Evolutionary conservation across 345 rosid species (phyloP), one percentile per base, ranked within the genome.

Genomic region (Heritiera fomes): DNA sequence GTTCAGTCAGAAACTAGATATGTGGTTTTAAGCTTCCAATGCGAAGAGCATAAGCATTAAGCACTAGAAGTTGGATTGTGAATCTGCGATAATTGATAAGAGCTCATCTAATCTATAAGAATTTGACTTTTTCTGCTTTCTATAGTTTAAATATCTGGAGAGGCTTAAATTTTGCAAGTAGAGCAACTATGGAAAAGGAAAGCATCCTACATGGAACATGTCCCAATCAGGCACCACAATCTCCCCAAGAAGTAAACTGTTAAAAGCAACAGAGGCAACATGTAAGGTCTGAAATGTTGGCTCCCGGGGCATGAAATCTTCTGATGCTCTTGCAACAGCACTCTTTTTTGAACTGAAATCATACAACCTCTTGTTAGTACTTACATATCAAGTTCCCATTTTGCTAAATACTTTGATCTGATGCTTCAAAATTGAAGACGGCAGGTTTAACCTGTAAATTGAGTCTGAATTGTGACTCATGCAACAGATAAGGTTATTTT

Each of bases 301-400:
- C 70, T 86, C 84, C 79, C 87, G 80, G 28, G 93, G 95, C 87
- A 84, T 86, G 84, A 88, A 91, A 85, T 90, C 93, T 38, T 91
- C 92, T 0, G 92, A 87, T 66, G 92, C 90, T 77, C 96, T 90
- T 32, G 87, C 89, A 9, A 82, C 87, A 0, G 89, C 84, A 56
- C 90, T 87, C 70, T 14, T 79, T 73, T 79, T 86, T n/a, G 87
- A 85, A 77, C 88, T 92, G 87, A 32, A 77, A 77, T 28, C 43
- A 75, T n/a, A 47, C 52, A 66, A 47, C 70, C 62, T 77, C 62
- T 73, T 43, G 73, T 78, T 15, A 84, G 64, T 50, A 66, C 41
- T 56, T 69, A 47, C 10, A 56, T 69, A 30, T 34, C 73, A 40
- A 40, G 20, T 10, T 20, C 38, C 45, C 45, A 73, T 38, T 70